Evolutionary conservation across 352 stramenopile genomes (phyloP), one percentile per base, ranked within the genome.

Genomic region (Phytophthora parvispora): DNA sequence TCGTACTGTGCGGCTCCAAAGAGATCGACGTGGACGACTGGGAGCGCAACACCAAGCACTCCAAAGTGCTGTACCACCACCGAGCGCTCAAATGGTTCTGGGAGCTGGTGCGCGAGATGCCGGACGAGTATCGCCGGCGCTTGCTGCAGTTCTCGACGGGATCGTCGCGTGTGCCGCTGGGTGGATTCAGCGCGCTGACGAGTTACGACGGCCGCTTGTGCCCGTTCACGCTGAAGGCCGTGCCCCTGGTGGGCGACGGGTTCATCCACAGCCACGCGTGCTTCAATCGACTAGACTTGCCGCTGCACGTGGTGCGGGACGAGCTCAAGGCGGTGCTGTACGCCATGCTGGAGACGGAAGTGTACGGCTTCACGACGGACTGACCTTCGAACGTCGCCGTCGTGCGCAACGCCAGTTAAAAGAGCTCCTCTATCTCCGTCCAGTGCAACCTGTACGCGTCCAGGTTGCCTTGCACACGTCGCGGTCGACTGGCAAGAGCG

Each of bases 11-110:
- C 58, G 97, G 96, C 24, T 80, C 98, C 28, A 91, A 97, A 6
- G 84, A 87, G 60, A 98, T 98, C 70, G 88, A 98, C 55, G 90
- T 99, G 22, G 80, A 97, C 15, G 97, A 99, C 73, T 99, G 94
- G 95, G 84, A 92, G 70, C 72, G 69, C 24, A 74, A 98, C 68
- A 98, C 95, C 8, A 78, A 73, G 24, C 69, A 78, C 49, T 78
- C 70, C 7, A 55, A 69, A 28, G 57, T 73, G 13, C 43, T 84
- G 9, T 47, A 75, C 9, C 45, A 73, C 15, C 72, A 83, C 29
- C 70, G 60, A 1, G 52, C 63, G 3, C 28, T 69, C 1, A 53
- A 48, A 6, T 79, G 72, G 73, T 87, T 87, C 54, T 84, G 79
- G 79, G 66, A 81, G 40, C 22, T 98, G 27, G 83, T 99, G 53